Evolutionary conservation across 768 basidiomycete genomes (phyloP), one percentile per base, ranked within the genome.

Genomic region (Mrakia hoshinonis): DNA sequence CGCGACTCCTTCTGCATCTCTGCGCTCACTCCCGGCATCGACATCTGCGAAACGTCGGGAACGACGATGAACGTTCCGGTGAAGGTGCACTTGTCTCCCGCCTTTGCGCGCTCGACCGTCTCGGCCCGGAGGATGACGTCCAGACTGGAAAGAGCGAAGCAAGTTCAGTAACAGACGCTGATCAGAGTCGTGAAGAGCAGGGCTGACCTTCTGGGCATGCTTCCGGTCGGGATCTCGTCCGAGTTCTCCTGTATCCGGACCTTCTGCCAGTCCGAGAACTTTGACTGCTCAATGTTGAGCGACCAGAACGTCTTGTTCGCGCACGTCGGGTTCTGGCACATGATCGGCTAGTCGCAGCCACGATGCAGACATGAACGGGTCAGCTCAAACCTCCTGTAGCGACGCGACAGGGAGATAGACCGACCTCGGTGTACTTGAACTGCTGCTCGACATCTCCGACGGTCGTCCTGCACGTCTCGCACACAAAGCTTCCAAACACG

Each of bases 191-290:
- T 55, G 55, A 22, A 48, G 0, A 3, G 39, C 47, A 48, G 20
- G 29, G 77, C 81, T 73, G 39, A 81, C 81, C 80, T 81, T 39
- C 95, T 88, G 36, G 96, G 96, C 96, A 98, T 99, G 3, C 89
- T 91, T 1, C 96, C 96, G 0, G 95, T 98, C 1, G 96, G 96
- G 70, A 99, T 98, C 81, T 98, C 96, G 34, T 94, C 96, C 12
- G 95, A 89, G 76, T 97, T 98, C 82, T 99, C 96, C 77, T 99
- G 96, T 55, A 99, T 97, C 54, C 96, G 87, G 61, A 98, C 93
- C 80, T 97, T 97, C 80, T 99, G 96, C 96, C 96, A 98, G 78
- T 99, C 96, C 0, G 92, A 91, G 78, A 99, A 99, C 79, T 92
- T 94, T 36, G 91, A 94, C 67, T 88, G 87, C 78, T 98, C 95